Percentiles rank a stretch among this genome's conserved stretches.
phyloP scores from a whole-genome alignment of 371 early-diverging fungal genomes.

The Fennellomyces sp. region DNA sequence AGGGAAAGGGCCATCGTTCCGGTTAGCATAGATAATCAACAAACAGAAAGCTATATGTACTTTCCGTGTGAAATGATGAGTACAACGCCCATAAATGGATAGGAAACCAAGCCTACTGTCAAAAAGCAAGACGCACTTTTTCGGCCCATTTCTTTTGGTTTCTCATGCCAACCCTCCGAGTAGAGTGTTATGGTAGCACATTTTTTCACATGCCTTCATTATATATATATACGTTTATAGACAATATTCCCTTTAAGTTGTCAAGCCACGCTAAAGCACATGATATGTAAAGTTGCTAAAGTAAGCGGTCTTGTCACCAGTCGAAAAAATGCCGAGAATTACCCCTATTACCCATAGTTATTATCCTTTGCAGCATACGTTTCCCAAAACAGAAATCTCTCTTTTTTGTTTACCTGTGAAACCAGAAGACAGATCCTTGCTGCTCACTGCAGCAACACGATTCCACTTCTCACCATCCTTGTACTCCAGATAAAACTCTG shows the following conservation, averaged over 20 bases:
- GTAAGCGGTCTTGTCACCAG: not conserved
- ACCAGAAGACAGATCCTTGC: conserved; percentile 5
- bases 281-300: not conserved
- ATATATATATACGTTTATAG: not conserved
- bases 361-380: not conserved
- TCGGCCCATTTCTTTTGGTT: too few relatives aligned
- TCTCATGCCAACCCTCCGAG: too few relatives aligned
- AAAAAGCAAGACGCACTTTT: too few relatives aligned
- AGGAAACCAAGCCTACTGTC: too few relatives aligned
- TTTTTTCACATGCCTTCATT: not conserved
- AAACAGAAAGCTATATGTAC: too few relatives aligned
- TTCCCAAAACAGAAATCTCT: not conserved
- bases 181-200: too few relatives aligned
- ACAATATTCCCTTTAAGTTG: not conserved
- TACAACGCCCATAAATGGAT: too few relatives aligned
- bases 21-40: too few relatives aligned
- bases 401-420: conserved; percentile 11
- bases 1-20: too few relatives aligned
- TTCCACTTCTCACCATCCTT: not conserved
- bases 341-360: not conserved
- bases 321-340: not conserved
- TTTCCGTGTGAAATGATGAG: too few relatives aligned
- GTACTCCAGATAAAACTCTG: conserved; percentile 3
- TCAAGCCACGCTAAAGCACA: not conserved
- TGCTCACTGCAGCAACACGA: not conserved